A percentile compares a stretch with the other conserved stretches of the same genome.
Conservation (phyloP, 176 grass and related monocot species). For the maize (Zea mays) region Zm-B73-REFERENCE-NAM-5.0 NC_050104.1:145837001-145837500, state of each 20-base stretch:
- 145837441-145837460: slow-evolving; percentile 34
- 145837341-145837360: slow-evolving; percentile 35
- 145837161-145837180: background rate
- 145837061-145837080: background rate
- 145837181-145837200: background rate
- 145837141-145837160: slow-evolving; percentile 32
- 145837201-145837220: background rate
- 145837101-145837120: background rate
- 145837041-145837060: slow-evolving; percentile 34
- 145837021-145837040: slow-evolving; percentile 13
- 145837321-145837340: slow-evolving; percentile 53
- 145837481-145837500: slow-evolving; percentile 40
- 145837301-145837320: slow-evolving; percentile 9
- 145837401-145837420: background rate
- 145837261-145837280: slow-evolving; percentile 37
- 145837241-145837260: slow-evolving; percentile 18
- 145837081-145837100: background rate
- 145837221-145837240: background rate
- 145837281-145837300: slow-evolving; percentile 24
- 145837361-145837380: slow-evolving; percentile 46
- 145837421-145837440: background rate
- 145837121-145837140: slow-evolving; percentile 10
- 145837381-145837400: slow-evolving; percentile 28
- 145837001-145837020: slow-evolving; percentile 30
- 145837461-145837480: slow-evolving; percentile 33